Conservation (phyloP, 2,329 filamentous ascomycete genomes). For the Colletotrichum truncatum region DNA sequence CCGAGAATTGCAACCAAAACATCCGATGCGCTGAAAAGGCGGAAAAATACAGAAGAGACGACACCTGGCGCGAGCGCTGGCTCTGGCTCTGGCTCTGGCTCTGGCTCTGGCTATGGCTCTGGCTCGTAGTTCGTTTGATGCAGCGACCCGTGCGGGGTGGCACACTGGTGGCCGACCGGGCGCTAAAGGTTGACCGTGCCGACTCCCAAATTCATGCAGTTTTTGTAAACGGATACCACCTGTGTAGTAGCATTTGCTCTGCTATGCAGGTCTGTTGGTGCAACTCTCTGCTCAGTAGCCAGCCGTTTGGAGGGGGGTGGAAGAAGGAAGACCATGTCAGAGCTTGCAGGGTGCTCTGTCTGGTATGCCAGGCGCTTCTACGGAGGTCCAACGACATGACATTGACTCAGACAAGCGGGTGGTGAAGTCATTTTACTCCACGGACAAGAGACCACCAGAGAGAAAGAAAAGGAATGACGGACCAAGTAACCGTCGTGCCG, state of each 20-base stretch:
- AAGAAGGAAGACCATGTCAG: too few relatives aligned
- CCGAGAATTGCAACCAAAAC: too few relatives aligned
- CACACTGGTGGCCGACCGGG: background rate
- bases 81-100: too few relatives aligned
- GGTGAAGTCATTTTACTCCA: background rate
- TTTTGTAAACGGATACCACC: too few relatives aligned
- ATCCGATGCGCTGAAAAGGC: background rate
- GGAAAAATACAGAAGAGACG: slow-evolving; percentile 10
- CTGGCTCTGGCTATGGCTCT: too few relatives aligned
- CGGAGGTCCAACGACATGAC: background rate
- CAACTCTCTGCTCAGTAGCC: too few relatives aligned
- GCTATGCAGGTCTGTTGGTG: too few relatives aligned
- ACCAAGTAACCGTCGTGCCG: too few relatives aligned
- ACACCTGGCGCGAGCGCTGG: background rate
- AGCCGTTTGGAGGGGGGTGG: too few relatives aligned
- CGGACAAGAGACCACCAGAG: background rate
- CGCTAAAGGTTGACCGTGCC: background rate
- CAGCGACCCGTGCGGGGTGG: background rate
- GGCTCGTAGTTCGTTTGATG: slow-evolving; percentile 10
- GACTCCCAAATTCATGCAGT: background rate
- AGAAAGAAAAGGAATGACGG: background rate
- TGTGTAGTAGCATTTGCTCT: too few relatives aligned
- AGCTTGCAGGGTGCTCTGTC: too few relatives aligned
- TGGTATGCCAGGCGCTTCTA: too few relatives aligned
- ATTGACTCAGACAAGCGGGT: background rate